These are phyloP conservation scores for Lentinula novae-zelandiae DNA, from an alignment of 1,284 basidiomycete genomes.

Conservation along the genomic window DNA sequence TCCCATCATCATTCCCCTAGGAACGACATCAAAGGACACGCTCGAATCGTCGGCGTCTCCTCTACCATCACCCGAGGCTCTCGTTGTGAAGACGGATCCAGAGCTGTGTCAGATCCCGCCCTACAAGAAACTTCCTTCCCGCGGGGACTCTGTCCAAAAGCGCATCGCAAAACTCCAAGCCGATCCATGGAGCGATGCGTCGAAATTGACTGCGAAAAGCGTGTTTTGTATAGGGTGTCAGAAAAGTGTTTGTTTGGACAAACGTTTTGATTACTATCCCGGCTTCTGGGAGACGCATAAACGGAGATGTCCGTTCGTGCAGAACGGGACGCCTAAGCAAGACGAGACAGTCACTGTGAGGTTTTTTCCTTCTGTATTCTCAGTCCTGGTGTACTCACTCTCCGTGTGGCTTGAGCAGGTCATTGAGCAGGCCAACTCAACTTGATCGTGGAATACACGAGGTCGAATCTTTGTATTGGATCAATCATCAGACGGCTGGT, in stretches of 20 bases:
- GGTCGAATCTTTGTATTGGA: no score
- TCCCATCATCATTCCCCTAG: not conserved
- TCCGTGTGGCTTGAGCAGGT: not conserved
- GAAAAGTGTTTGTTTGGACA: constrained; percentile 10
- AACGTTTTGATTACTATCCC: constrained; percentile 11
- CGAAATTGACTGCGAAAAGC: constrained; percentile 7
- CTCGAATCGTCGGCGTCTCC: not conserved
- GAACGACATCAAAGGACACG: not conserved
- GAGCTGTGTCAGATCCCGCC: not conserved
- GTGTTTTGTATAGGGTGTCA: constrained; percentile 10
- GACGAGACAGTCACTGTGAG: not conserved
- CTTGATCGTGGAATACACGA: not conserved
- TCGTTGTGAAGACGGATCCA: not conserved
- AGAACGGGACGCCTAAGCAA: not conserved
- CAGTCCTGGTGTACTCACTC: not conserved
- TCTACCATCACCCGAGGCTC: not conserved
- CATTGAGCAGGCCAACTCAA: not conserved
- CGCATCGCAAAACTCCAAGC: constrained; percentile 9
- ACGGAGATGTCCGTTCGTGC: constrained; percentile 4
- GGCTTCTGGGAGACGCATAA: constrained; percentile 12
- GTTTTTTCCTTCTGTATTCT: not conserved
- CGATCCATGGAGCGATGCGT: constrained; percentile 10
- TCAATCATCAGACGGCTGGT: no score
- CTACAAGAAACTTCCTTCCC: constrained; percentile 9
- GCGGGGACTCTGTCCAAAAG: constrained; percentile 1